Base-by-base conservation (phyloP, 805 yeast genomes). In the Kluyveromyces siamensis region DNA sequence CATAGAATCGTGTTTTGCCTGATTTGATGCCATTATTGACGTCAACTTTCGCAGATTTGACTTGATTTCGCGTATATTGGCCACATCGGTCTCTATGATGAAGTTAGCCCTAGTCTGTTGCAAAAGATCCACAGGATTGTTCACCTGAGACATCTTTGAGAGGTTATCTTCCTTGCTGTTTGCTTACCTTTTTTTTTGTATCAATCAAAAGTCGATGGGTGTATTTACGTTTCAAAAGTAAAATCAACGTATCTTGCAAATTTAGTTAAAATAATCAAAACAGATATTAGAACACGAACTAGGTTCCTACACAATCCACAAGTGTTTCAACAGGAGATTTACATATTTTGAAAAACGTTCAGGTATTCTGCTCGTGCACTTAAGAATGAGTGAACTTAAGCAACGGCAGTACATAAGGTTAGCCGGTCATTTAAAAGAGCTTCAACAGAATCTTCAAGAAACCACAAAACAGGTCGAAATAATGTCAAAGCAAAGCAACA, bases 351-450 rank as follows among this genome's bases (percentile, higher is more conserved):
- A n/a, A 21, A 21, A 21, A 21, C 25, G 25, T 21, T 21, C 25
- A 21, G 6, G 3, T 4, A 6, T 6, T 21, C 25, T 21, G 25
- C 25, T 21, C 6, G 25, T 21, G 25, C 39, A n/a, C 11, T 4
- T 10, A 35, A 38, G 16, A 19, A 57, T 59, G 57, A 61, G 61
- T 33, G 47, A 58, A 16, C 51, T 56, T 10, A 65, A 63, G 41
- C 55, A 61, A 30, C 57, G 66, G 30, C 68, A 62, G 35, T 65
- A 65, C 50, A 57, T 57, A n/a, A 60, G 60, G 35, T 52, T 65
- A 36, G 57, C 67, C 1, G 56, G 58, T 36, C 68, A 65, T 37
- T 42, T 64, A 44, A 51, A 53, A 27, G 44, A 46, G n/a, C 48
- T 65, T 11, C 64, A 60, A 27, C 41, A 55, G 17, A 63, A 65